Percentiles rank a stretch among this genome's conserved stretches.
phyloP scores from a whole-genome alignment of 306 rosid species.

The Rosa lucieae region DNA sequence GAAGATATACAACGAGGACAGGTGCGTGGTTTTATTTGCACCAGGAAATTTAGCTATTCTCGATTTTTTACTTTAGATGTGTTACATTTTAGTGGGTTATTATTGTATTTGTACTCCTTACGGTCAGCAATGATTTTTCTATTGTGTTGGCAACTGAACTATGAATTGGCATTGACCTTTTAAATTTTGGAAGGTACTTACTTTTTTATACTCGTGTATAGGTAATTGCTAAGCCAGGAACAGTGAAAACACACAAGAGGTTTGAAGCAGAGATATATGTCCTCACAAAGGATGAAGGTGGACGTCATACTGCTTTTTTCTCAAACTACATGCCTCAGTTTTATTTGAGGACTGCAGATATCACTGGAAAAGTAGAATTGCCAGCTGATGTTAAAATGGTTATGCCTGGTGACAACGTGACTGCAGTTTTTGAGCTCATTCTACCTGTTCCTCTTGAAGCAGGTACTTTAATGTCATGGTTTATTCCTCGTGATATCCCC shows the following conservation, averaged over 20 bases:
- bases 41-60: not conserved
- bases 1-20: constrained; percentile 98
- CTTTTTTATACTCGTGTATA: constrained; percentile 21
- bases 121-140: not conserved
- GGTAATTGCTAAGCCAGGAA: constrained; percentile 97
- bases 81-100: not conserved
- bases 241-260: constrained; percentile 70
- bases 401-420: constrained; percentile 98
- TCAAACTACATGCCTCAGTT: constrained; percentile 97
- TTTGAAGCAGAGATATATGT: constrained; percentile 98
- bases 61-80: constrained; percentile 14
- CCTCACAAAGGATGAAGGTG: constrained; percentile 98
- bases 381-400: constrained; percentile 94
- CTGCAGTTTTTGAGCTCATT: constrained; percentile 82
- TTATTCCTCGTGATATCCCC: not conserved
- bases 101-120: not conserved
- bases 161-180: not conserved
- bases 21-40: constrained; percentile 47
- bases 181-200: not conserved
- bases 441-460: constrained; percentile 86
- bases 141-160: not conserved
- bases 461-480: constrained; percentile 45
- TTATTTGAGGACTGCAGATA: constrained; percentile 95
- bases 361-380: constrained; percentile 92
- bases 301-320: constrained; percentile 95